Percentiles rank a stretch among this genome's conserved stretches.
phyloP scores from a whole-genome alignment of 768 basidiomycete genomes.

The Baorangia bicolor region DNA sequence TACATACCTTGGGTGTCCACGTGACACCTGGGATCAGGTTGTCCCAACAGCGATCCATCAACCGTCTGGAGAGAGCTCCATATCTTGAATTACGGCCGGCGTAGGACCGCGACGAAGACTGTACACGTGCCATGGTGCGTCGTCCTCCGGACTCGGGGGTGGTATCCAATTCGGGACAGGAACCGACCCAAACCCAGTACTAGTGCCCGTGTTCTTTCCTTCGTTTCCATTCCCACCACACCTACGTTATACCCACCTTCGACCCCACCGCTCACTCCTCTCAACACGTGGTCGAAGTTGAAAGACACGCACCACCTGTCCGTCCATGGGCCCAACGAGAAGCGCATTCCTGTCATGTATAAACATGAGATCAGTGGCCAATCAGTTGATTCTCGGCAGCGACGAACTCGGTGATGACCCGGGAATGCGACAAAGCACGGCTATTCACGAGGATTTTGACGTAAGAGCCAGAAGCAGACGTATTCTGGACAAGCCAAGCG shows the following conservation, averaged over 20 bases:
- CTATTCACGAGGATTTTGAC: constrained; percentile 46
- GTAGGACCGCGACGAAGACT: constrained; percentile 70
- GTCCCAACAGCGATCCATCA: constrained; percentile 70
- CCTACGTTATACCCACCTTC: neutral
- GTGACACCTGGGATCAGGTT: constrained; percentile 60
- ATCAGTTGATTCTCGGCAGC: constrained; percentile 49
- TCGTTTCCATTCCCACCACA: neutral
- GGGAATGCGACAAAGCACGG: constrained; percentile 23
- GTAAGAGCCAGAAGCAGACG: constrained; percentile 39
- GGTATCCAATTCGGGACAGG: constrained; percentile 2
- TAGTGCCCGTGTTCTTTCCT: neutral
- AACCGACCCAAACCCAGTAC: neutral
- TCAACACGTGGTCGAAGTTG: constrained; percentile 35
- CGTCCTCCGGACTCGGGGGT: constrained; percentile 5
- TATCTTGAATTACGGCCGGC: constrained; percentile 54
- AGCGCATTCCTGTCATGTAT: constrained; percentile 53
- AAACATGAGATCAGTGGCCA: constrained; percentile 47
- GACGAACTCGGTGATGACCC: constrained; percentile 47
- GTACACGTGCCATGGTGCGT: constrained; percentile 57
- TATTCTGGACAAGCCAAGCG: constrained; percentile 1
- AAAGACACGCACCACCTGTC: constrained; percentile 52
- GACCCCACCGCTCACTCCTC: constrained; percentile 1
- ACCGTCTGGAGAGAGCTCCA: constrained; percentile 48
- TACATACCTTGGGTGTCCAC: constrained; percentile 55
- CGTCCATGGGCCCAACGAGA: constrained; percentile 51